These are phyloP conservation scores for Rosa chinensis DNA, from an alignment of 306 rosid genomes.

Conservation along the genomic window DNA sequence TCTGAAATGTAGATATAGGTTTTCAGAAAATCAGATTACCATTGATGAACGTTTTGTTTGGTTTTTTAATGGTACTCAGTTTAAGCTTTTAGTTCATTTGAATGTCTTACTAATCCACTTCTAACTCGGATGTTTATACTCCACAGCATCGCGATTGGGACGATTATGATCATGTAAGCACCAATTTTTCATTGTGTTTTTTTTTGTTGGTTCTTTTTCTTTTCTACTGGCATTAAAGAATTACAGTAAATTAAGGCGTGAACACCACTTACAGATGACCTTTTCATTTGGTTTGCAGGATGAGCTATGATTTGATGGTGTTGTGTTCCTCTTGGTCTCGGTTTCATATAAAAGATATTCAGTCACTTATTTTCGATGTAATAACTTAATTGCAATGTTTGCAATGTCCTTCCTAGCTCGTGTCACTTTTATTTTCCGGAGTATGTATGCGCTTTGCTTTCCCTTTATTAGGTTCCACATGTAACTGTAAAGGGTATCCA, in stretches of 20 bases:
- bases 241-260: neutral
- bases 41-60: neutral
- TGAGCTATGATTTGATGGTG: conserved; percentile 3
- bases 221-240: neutral
- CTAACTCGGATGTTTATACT: conserved; percentile 17
- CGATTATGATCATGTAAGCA: conserved; percentile 64
- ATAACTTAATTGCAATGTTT: neutral
- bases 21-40: neutral
- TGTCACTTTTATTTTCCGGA: neutral
- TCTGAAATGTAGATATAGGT: neutral
- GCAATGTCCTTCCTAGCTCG: neutral
- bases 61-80: neutral
- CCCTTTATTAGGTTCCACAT: neutral
- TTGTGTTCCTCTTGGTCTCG: neutral
- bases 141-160: conserved; percentile 63
- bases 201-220: neutral
- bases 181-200: neutral
- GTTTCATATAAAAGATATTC: neutral
- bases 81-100: neutral
- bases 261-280: neutral
- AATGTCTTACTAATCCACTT: neutral
- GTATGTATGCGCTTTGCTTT: neutral
- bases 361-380: neutral
- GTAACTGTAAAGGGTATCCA: neutral
- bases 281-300: conserved; percentile 5